These are phyloP conservation scores for Epichloe elymi DNA, from an alignment of 2,329 filamentous ascomycete genomes.

Conservation along the genomic window DNA sequence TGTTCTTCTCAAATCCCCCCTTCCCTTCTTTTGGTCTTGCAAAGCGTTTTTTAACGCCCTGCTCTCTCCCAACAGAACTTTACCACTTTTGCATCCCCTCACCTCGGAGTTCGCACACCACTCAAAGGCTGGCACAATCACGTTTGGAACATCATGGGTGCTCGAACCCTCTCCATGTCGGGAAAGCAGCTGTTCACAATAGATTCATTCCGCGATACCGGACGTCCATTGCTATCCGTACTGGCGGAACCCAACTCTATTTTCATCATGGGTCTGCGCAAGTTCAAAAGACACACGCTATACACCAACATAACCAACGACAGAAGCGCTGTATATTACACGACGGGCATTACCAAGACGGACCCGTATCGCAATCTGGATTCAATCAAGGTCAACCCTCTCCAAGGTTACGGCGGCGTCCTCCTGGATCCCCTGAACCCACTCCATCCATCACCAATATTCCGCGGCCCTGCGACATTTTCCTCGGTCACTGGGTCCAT, in stretches of 20 bases:
- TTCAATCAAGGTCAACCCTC: constrained; percentile 57
- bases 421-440: constrained; percentile 58
- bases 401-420: constrained; percentile 60
- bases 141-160: constrained; percentile 74
- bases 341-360: constrained; percentile 60
- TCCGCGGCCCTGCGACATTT: constrained; percentile 14
- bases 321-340: constrained; percentile 69
- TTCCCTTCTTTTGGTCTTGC: not conserved
- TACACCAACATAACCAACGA: constrained; percentile 88
- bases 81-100: constrained; percentile 78
- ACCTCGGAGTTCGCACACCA: constrained; percentile 63
- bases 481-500: constrained; percentile 20
- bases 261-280: constrained; percentile 66
- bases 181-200: constrained; percentile 80
- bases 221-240: constrained; percentile 65
- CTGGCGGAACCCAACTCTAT: constrained; percentile 74
- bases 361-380: constrained; percentile 64
- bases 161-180: constrained; percentile 67
- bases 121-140: constrained; percentile 51
- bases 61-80: constrained; percentile 50
- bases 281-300: constrained; percentile 62
- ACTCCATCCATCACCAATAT: constrained; percentile 33
- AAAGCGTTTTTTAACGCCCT: not conserved
- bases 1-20: not conserved
- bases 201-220: constrained; percentile 73